Evolutionary conservation across 225 moss, liverwort and hornwort species (phyloP), one percentile per base, ranked within the genome.

Genomic region (Neckera pumila): DNA sequence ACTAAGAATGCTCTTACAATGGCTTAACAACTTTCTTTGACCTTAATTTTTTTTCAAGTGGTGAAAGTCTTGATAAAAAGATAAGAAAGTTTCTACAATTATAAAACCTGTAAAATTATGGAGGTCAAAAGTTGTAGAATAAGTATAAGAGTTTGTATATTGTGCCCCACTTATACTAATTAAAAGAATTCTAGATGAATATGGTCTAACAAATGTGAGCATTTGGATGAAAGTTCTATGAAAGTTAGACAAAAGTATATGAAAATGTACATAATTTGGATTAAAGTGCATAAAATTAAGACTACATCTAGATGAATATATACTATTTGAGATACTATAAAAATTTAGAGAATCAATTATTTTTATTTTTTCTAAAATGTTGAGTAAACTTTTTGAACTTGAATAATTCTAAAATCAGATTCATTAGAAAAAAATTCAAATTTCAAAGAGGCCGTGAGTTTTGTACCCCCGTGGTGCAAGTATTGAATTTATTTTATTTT

Each of bases 121-220:
- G 20, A 49, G 3, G 20, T 45, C 4, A 47, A 0, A 75, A 49
- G 17, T 47, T 49, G 17, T 43, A 74, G 18, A 74, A 45, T 17
- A 49, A 31, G 4, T 47, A 47, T 11, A 3, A 47, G 18, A 19
- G 17, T 45, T 45, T 75, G 17, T 31, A 20, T 31, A 12, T 12
- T 49, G 7, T 12, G 8, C 7, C 7, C 4, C 3, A n/a, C 0
- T 7, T 19, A 31, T 7, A 49, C 3, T 20, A 7, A 49, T 11
- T 31, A 7, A 49, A 4, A 1, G 19, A 74, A 19, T 19, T 49
- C 12, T 11, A 19, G 8, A 49, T 49, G 17, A 31, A 75, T 49
- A 49, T 31, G 7, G 12, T 47, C 7, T 12, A 18, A 45, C 11
- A 18, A 49, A 7, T 75, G 12, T 18, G 31, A 75, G 28, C 5